Evolutionary conservation across 2,329 filamentous ascomycete genomes (phyloP), one percentile per base, ranked within the genome.

Genomic region (Niveomyces coronatus): DNA sequence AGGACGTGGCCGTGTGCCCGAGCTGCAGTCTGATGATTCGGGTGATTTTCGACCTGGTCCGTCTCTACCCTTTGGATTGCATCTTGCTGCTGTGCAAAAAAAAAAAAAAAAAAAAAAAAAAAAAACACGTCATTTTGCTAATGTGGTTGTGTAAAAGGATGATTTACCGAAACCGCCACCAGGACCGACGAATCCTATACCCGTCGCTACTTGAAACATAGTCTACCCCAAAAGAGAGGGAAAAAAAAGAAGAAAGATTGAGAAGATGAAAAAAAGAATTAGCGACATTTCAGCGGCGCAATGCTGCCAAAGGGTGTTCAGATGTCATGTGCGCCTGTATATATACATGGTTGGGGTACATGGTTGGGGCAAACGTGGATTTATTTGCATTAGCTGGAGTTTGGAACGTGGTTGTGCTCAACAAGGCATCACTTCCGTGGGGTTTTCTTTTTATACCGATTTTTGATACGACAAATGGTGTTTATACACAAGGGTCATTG

Each of bases 11-110:
- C n/a, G 85, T 96, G 9, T 98, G 91, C 53, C 91, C 91, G 16
- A 95, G 88, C 57, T 98, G 91, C 62, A 95, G 88, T 60, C 66
- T 98, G 51, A 94, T 94, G 86, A 94, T 98, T 41, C 68, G 82
- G 42, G 88, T 98, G 11, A 93, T 98, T 32, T 98, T 87, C 51
- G 91, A 96, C 47, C 61, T 76, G 55, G 86, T 91, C 61, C 51
- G 79, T 52, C 31, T 26, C 35, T 19, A 14, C 19, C 19, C 31
- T 14, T 22, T 20, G 13, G n/a, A 18, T 30, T 18, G 17, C 42
- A 28, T 9, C 39, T 13, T 15, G 3, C 6, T 28, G 9, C 14
- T 11, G 16, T 5, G n/a, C n/a, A n/a, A n/a, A n/a, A n/a, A n/a
- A n/a, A n/a, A n/a, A n/a, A n/a, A n/a, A n/a, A n/a, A n/a, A n/a